Evolutionary conservation across 768 basidiomycete species (phyloP), one percentile per base, ranked within the genome.

Genomic region (Pleurotus djamor): DNA sequence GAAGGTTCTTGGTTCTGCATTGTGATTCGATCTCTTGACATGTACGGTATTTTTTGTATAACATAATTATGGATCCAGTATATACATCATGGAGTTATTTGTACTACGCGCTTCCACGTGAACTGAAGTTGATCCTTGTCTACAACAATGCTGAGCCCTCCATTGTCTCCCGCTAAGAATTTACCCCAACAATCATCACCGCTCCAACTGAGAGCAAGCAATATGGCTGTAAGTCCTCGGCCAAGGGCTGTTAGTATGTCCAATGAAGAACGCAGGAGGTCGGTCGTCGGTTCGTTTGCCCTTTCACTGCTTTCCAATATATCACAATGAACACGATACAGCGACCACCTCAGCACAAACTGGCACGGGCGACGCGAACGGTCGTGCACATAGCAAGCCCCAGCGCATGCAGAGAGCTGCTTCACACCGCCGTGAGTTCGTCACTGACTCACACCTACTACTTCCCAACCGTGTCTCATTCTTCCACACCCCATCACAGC

Each of bases 1-100:
- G 71, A 95, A 96, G 72, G 89, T 94, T 13, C 66, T 94, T 45
- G 93, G 91, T 34, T 85, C 87, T 52, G 83, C 87, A 4, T 56
- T 82, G 36, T 72, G 64, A 61, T 44, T 35, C 45, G 37, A 28
- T 35, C 16, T 43, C 41, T 43, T 43, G n/a, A 10, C n/a, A 47
- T 47, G 45, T 47, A 47, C 17, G 9, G 9, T 12, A n/a, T 17
- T 41, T 10, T 41, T 41, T n/a, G 38, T 41, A 9, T 41, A 41
- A 10, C 38, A 41, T n/a, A 10, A 9, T 41, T 10, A 9, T 9
- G n/a, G 10, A 41, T 41, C 38, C n/a, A 17, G 45, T 47, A 47
- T 47, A 16, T 47, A 47, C n/a, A 41, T 41, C 38, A 10, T 41
- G 38, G 38, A n/a, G 38, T 41, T 41, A 41, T 41, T 41, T 41